These are phyloP conservation scores for Daldinia vernicosa DNA, from an alignment of 495 filamentous ascomycete species.

Conservation along the genomic window DNA sequence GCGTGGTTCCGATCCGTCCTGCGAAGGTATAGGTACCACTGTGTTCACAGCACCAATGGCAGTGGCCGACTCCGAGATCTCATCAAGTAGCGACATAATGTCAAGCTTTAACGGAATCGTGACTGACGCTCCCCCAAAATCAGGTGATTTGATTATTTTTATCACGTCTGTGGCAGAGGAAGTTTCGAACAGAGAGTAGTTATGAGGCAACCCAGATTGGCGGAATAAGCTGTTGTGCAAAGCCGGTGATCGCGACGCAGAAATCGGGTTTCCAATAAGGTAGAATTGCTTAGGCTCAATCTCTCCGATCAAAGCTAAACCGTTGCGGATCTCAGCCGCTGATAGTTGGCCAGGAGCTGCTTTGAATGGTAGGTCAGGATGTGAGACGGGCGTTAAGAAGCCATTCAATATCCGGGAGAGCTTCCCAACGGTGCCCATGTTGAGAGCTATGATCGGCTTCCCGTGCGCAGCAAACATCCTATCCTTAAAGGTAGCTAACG, in stretches of 20 bases:
- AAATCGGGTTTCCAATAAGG: slow-evolving; percentile 86
- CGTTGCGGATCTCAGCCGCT: slow-evolving; percentile 84
- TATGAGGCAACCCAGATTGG: slow-evolving; percentile 83
- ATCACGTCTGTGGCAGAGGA: slow-evolving; percentile 69
- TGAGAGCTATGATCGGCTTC: slow-evolving; percentile 88
- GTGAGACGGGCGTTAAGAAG: slow-evolving; percentile 96
- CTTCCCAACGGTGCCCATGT: slow-evolving; percentile 91
- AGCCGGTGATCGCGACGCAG: slow-evolving; percentile 80
- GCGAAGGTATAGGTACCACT: slow-evolving; percentile 63
- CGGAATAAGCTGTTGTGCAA: slow-evolving; percentile 88
- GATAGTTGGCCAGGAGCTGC: slow-evolving; percentile 95
- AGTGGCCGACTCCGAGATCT: slow-evolving; percentile 77
- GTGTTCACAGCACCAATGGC: slow-evolving; percentile 96
- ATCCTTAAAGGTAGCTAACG: slow-evolving; percentile 81
- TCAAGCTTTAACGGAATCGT: slow-evolving; percentile 96
- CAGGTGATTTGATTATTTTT: slow-evolving; percentile 70
- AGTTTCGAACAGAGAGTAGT: slow-evolving; percentile 85
- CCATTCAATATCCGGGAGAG: slow-evolving; percentile 87
- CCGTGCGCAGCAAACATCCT: slow-evolving; percentile 76
- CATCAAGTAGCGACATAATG: slow-evolving; percentile 83
- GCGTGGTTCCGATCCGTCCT: slow-evolving; percentile 49
- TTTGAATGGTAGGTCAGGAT: slow-evolving; percentile 87
- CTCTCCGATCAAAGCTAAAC: slow-evolving; percentile 79
- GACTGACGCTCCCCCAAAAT: slow-evolving; percentile 93
- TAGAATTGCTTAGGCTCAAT: slow-evolving; percentile 81